These are phyloP conservation scores for Fragilaria crotonensis DNA, from an alignment of 108 stramenopile species.

Conservation along the genomic window DNA sequence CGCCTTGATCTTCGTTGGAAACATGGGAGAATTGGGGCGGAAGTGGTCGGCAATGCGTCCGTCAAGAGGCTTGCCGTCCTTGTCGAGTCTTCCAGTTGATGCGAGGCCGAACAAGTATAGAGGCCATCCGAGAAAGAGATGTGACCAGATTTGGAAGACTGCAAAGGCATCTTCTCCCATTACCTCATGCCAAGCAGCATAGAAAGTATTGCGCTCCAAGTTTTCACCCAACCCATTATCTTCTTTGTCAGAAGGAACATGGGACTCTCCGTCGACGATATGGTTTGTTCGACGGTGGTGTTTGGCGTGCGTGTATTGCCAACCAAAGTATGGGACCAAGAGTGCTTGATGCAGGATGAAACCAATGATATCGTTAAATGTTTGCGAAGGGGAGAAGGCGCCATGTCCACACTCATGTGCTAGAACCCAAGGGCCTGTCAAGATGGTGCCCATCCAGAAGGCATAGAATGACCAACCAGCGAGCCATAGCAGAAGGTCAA, in stretches of 20 bases:
- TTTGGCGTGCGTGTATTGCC: slow-evolving; percentile 98
- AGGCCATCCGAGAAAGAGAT: slow-evolving; percentile 86
- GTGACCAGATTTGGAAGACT: slow-evolving; percentile 81
- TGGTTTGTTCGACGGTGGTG: slow-evolving; percentile 97
- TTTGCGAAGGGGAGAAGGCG: slow-evolving; percentile 87
- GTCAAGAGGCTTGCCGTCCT: slow-evolving; percentile 53
- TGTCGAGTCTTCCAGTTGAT: slow-evolving; percentile 63
- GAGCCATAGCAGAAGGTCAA: slow-evolving; percentile 46
- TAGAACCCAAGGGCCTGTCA: slow-evolving; percentile 98
- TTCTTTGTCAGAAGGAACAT: slow-evolving; percentile 56
- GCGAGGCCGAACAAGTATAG: slow-evolving; percentile 83
- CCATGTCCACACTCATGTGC: slow-evolving; percentile 99
- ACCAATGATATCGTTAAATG: slow-evolving; percentile 93
- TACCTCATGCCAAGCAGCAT: slow-evolving; percentile 77
- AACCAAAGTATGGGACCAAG: slow-evolving; percentile 98
- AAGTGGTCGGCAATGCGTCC: slow-evolving; percentile 78
- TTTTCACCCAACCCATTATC: slow-evolving; percentile 73
- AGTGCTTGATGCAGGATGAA: slow-evolving; percentile 93
- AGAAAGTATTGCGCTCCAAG: slow-evolving; percentile 56
- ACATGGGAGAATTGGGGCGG: slow-evolving; percentile 85
- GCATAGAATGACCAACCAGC: slow-evolving; percentile 92
- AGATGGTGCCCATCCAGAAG: slow-evolving; percentile 94
- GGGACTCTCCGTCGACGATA: slow-evolving; percentile 92
- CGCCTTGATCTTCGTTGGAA: slow-evolving; percentile 64
- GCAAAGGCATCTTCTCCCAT: slow-evolving; percentile 89